Conservation (phyloP, 306 rosid genomes). For the Notholithocarpus densiflorus region DNA sequence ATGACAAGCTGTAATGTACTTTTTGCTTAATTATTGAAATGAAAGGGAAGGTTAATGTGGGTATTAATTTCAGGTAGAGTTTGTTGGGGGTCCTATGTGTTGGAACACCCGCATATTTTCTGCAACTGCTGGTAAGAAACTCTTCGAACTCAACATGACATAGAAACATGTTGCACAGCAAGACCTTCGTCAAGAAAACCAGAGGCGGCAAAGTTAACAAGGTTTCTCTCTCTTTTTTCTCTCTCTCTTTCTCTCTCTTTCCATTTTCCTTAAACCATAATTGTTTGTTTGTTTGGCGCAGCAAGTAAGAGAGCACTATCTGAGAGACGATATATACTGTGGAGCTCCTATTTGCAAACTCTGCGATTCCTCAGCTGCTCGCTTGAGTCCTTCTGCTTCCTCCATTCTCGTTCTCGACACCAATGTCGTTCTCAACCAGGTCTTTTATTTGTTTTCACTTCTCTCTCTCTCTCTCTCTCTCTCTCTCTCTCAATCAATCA, state of each 20-base stretch:
- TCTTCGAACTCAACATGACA: background rate
- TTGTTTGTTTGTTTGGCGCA: slow-evolving; percentile 20
- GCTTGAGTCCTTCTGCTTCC: slow-evolving; percentile 55
- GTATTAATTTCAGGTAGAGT: slow-evolving; percentile 67
- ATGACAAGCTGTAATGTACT: background rate
- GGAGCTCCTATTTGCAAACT: slow-evolving; percentile 69
- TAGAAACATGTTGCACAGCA: slow-evolving; percentile 69
- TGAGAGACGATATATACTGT: slow-evolving; percentile 83
- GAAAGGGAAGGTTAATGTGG: background rate
- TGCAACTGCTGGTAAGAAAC: slow-evolving; percentile 73
- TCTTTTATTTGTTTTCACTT: background rate
- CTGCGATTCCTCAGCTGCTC: slow-evolving; percentile 60
- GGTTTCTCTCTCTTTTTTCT: slow-evolving; percentile 29
- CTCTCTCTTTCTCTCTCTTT: background rate
- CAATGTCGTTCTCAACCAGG: slow-evolving; percentile 92
- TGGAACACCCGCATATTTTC: slow-evolving; percentile 90
- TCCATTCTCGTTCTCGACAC: slow-evolving; percentile 80
- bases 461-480: too few relatives aligned
- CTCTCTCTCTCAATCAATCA: too few relatives aligned
- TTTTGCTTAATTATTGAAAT: background rate
- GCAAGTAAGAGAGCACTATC: slow-evolving; percentile 92
- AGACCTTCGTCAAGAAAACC: slow-evolving; percentile 76
- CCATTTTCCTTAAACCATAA: background rate
- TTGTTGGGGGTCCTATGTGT: slow-evolving; percentile 97
- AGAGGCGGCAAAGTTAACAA: slow-evolving; percentile 73